A percentile compares a stretch with the other conserved stretches of the same genome.
These are phyloP conservation scores for Penicillium atrosanguineum DNA, from an alignment of 495 filamentous ascomycete species.

Conservation along the genomic window DNA sequence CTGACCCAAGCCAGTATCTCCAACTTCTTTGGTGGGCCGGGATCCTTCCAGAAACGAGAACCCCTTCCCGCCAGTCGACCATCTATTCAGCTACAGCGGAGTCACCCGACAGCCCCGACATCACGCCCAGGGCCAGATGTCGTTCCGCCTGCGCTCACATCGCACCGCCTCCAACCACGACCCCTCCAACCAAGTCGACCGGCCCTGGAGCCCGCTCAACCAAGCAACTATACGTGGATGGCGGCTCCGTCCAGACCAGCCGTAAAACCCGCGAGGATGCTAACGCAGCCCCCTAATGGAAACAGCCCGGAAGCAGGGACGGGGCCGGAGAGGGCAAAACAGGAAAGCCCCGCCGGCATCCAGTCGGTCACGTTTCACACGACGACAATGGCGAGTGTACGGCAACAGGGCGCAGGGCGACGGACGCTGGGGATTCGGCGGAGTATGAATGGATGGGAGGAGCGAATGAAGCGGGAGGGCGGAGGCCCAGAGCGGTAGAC, in stretches of 20 bases:
- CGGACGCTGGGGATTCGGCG: constrained; percentile 58
- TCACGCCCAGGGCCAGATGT: constrained; percentile 3
- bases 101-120: constrained; percentile 9
- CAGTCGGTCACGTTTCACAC: constrained; percentile 51
- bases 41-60: constrained; percentile 18
- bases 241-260: constrained; percentile 24
- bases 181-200: constrained; percentile 37
- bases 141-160: constrained; percentile 27
- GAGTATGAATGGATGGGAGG: constrained; percentile 56
- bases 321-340: constrained; percentile 26
- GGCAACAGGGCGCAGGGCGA: constrained; percentile 31
- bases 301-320: constrained; percentile 14
- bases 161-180: constrained; percentile 40
- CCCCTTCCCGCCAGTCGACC: constrained; percentile 11
- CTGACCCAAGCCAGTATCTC: constrained; percentile 41
- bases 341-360: constrained; percentile 20
- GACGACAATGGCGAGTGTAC: constrained; percentile 48
- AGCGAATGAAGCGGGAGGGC: constrained; percentile 42
- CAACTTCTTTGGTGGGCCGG: constrained; percentile 35
- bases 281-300: constrained; percentile 10
- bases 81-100: constrained; percentile 9
- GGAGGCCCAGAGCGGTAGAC: constrained; percentile 16
- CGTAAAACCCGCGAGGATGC: constrained; percentile 23
- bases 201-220: constrained; percentile 34
- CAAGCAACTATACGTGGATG: constrained; percentile 44